Evolutionary conservation across 1,284 basidiomycete species (phyloP), one percentile per base, ranked within the genome.

Genomic region (Cutaneotrichosporon dermatis): DNA sequence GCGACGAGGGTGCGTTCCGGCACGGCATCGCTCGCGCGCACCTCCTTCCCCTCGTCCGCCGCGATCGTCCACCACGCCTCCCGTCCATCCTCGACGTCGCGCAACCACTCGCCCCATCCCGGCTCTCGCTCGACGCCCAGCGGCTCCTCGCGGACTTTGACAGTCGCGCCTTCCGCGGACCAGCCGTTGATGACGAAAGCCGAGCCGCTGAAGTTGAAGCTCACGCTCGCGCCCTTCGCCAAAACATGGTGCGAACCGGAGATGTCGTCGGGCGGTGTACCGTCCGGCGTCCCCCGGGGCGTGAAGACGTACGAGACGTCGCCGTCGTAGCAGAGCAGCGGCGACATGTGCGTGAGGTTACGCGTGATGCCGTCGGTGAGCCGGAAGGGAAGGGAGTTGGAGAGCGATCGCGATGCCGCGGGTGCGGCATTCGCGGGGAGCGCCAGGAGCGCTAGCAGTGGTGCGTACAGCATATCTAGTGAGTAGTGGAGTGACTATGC

Each of bases 311-410:
- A 41, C 10, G 15, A 15, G 9, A 51, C 50, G 39, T 40, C 50
- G 25, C 25, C 50, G 6, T 37, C 2, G 50, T 51, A 51, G 9
- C 16, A 10, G 16, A 51, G n/a, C 7, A 51, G 39, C 10, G 50
- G 50, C 15, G 37, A 41, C 50, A 51, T 51, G 39, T 51, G 50
- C 2, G 50, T 51, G 5, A 51, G 7, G 39, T 51, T 51, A 39
- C 37, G 37, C 10, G 50, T 12, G 4, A 51, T 16, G 4, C 15
- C 12, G 37, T 51, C 15, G 15, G 25, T 51, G 36, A n/a, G 49
- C 39, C 16, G 37, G 16, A 33, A 11, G 16, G 9, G 16, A 1
- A 12, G 10, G 1, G 50, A 15, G 35, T 39, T 36, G 6, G 36
- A 8, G 12, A 40, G 39, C 2, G 39, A 9, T 40, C 39, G 39